Base-by-base conservation (phyloP, 257 asterid genomes). In the Solanum peruvianum region DNA sequence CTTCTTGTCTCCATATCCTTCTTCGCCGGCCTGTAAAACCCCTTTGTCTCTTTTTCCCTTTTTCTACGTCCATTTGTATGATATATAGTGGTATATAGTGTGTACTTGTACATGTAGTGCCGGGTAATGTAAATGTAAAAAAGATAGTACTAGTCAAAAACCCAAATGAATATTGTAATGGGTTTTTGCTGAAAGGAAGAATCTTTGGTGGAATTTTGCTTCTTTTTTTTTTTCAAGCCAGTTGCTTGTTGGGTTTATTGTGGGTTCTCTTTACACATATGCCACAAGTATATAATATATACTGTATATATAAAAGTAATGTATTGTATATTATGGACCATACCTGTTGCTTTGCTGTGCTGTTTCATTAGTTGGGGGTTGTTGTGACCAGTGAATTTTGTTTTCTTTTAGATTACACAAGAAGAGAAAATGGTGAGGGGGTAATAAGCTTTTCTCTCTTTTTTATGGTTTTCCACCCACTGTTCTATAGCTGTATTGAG, bases 1-100 rank as follows among this genome's bases (percentile, higher is more conserved):
- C 91, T 86, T 72, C 78, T 91, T 93, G 95, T 94, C 98, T 66
- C 90, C 78, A 47, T 64, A 21, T 89, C 88, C 86, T 84, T 41
- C 87, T 62, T 80, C 73, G 88, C 94, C 91, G 88, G 89, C 91
- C 90, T 85, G 80, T 78, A 87, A 39, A 41, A 83, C 83, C 87
- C 62, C 71, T 70, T 77, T 52, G 66, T 23, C 84, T 69, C 86
- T 90, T 64, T 88, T 29, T 67, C 10, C 23, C 4, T 1, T 33
- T 15, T 18, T 33, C 85, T 60, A 56, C 56, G 10, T 49, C 27
- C 39, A 7, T 60, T 49, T 9, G 64, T 77, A 6, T 77, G 47
- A 75, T 23, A 11, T 23, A 75, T 75, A 75, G 35, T 73, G 85
- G 25, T 75, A 23, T 23, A 75, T 75, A 75, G 58, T 73, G 85